These are phyloP conservation scores for Monosporascus sp. DNA, from an alignment of 2,329 filamentous ascomycete species.

Conservation along the genomic window DNA sequence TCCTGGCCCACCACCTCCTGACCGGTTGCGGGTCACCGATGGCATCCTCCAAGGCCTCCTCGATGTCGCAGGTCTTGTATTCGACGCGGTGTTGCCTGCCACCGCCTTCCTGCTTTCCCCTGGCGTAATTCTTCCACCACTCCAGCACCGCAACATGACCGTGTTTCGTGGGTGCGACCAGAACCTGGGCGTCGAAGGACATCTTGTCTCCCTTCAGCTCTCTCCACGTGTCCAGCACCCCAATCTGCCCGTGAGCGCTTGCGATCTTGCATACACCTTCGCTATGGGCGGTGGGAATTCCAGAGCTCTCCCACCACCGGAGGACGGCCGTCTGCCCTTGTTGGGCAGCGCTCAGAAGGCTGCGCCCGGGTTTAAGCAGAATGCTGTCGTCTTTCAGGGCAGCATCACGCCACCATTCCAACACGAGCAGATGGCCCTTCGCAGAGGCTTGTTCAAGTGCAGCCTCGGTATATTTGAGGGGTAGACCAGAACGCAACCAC, in stretches of 20 bases:
- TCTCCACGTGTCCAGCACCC: slow-evolving; percentile 79
- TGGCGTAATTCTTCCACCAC: slow-evolving; percentile 78
- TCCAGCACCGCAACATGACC: slow-evolving; percentile 80
- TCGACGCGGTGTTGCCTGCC: slow-evolving; percentile 66
- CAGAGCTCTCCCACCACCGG: slow-evolving; percentile 81
- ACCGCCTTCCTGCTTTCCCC: slow-evolving; percentile 47
- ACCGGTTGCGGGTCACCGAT: slow-evolving; percentile 69
- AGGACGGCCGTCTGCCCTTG: slow-evolving; percentile 73
- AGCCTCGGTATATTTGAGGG: slow-evolving; percentile 77
- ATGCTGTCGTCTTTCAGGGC: slow-evolving; percentile 52
- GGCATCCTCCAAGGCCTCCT: slow-evolving; percentile 88
- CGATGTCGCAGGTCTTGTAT: slow-evolving; percentile 92
- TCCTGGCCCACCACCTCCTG: slow-evolving; percentile 79
- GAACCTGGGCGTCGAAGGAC: slow-evolving; percentile 75
- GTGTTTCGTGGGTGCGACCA: slow-evolving; percentile 82
- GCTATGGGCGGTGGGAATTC: slow-evolving; percentile 72
- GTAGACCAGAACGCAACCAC: slow-evolving; percentile 77
- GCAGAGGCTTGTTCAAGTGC: slow-evolving; percentile 84
- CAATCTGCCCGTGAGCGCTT: slow-evolving; percentile 77
- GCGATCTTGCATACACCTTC: slow-evolving; percentile 81
- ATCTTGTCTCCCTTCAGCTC: slow-evolving; percentile 63
- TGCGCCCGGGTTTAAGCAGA: slow-evolving; percentile 74
- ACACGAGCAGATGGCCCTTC: slow-evolving; percentile 75
- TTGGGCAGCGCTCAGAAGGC: slow-evolving; percentile 77
- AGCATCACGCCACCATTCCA: slow-evolving; percentile 88